phyloP scores from a whole-genome alignment of 1,139 yeast genomes.

The Yamadazyma atlantica region DNA sequence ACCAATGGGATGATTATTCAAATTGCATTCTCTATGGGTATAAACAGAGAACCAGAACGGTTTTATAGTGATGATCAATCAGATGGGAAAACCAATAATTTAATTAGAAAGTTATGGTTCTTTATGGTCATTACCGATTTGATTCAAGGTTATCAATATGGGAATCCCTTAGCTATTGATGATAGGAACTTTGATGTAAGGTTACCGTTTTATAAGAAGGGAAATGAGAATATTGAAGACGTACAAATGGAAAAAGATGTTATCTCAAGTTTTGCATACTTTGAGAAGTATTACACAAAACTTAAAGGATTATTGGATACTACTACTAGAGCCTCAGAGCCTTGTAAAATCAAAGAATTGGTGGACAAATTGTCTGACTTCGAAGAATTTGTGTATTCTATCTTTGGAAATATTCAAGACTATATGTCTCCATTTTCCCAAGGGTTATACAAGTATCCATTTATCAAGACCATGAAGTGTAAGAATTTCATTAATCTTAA shows the following conservation, averaged over 20 bases:
- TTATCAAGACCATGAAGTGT: conserved; percentile 32
- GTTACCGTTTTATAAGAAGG: conserved; percentile 18
- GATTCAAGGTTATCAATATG: conserved; percentile 23
- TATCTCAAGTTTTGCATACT: conserved; percentile 20
- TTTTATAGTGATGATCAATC: conserved; percentile 21
- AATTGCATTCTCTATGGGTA: conserved; percentile 45
- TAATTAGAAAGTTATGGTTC: conserved; percentile 41
- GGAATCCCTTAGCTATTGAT: conserved; percentile 23
- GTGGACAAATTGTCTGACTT: conserved; percentile 24
- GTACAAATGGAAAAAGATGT: conserved; percentile 26
- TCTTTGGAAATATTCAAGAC: conserved; percentile 23
- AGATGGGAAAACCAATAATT: conserved; percentile 25
- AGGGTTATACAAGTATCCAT: conserved; percentile 25
- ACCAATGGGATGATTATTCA: conserved; percentile 41
- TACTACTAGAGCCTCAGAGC: conserved; percentile 22
- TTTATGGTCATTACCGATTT: conserved; percentile 23
- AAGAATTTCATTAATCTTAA: conserved; percentile 32
- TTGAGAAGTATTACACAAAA: conserved; percentile 23
- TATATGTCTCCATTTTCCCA: conserved; percentile 26
- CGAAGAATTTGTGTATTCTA: conserved; percentile 24
- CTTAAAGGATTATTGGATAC: conserved; percentile 23
- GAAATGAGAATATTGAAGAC: conserved; percentile 29
- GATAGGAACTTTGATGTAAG: conserved; percentile 21
- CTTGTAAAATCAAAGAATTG: conserved; percentile 22
- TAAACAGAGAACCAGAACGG: conserved; percentile 47